Evolutionary conservation across 768 basidiomycete genomes (phyloP).

Genomic region (Suillus lakei): DNA sequence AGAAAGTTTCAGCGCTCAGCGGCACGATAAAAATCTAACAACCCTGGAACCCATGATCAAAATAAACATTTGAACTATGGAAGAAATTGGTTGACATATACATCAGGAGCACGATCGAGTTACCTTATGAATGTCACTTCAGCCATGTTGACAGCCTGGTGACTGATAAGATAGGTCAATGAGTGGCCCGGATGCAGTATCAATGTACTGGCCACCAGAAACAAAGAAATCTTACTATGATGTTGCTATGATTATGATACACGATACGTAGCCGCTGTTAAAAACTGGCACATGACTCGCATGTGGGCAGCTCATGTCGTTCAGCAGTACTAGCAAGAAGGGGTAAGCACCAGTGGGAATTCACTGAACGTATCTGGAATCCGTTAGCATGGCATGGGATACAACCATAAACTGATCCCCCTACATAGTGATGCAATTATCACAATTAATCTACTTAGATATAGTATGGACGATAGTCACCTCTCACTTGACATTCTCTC

Average conservation of each 20-base stretch:
- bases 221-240: too few species aligned
- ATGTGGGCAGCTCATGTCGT: too few species aligned
- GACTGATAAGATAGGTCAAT: not conserved
- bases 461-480: not conserved
- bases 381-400: too few species aligned
- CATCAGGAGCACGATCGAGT: not conserved
- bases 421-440: not conserved
- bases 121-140: not conserved
- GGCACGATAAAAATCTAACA: not conserved
- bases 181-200: not conserved
- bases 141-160: not conserved
- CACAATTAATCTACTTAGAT: not conserved
- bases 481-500: not conserved
- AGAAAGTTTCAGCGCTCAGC: not conserved
- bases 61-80: not conserved
- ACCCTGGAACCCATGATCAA: not conserved
- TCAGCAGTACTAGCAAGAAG: not conserved
- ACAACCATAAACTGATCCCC: not conserved
- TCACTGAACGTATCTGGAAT: too few species aligned
- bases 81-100: not conserved
- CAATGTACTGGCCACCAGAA: too few species aligned
- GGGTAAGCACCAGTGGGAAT: not conserved
- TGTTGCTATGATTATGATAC: too few species aligned
- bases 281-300: too few species aligned
- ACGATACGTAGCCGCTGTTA: too few species aligned